phyloP scores from a whole-genome alignment of 768 basidiomycete genomes.

The Amanita brunnescens region DNA sequence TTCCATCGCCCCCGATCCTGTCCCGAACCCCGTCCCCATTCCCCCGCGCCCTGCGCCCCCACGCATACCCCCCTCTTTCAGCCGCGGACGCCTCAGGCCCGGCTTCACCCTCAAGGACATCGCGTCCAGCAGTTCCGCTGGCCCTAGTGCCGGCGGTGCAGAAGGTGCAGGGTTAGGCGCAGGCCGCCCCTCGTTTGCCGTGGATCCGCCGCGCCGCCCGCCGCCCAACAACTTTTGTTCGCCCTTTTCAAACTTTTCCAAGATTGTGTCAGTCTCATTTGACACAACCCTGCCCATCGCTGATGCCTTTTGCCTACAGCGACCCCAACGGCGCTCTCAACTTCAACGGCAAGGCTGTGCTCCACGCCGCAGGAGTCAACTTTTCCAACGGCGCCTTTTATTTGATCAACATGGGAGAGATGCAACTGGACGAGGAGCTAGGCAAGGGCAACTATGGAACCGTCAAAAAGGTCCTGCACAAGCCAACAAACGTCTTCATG shows the following conservation, averaged over 20 bases:
- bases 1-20: constrained; percentile 14
- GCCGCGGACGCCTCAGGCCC: constrained; percentile 42
- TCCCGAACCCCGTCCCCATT: constrained; percentile 16
- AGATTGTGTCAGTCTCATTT: constrained; percentile 70
- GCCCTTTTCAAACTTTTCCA: constrained; percentile 88
- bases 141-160: constrained; percentile 39
- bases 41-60: constrained; percentile 11
- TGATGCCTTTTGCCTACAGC: constrained; percentile 33
- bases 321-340: constrained; percentile 96
- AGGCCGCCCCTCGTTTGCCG: constrained; percentile 47
- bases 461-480: constrained; percentile 92
- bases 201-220: constrained; percentile 27
- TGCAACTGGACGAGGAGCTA: constrained; percentile 86
- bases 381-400: constrained; percentile 89
- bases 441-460: constrained; percentile 97
- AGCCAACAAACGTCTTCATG: constrained; percentile 92
- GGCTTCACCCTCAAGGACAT: constrained; percentile 59
- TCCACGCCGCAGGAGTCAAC: constrained; percentile 77
- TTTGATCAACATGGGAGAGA: constrained; percentile 90
- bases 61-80: constrained; percentile 23
- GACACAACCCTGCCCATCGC: not conserved
- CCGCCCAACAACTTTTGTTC: constrained; percentile 44
- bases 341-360: constrained; percentile 86
- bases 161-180: constrained; percentile 63
- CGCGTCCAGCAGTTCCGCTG: constrained; percentile 30